Evolutionary conservation across 2,329 filamentous ascomycete genomes (phyloP).

Genomic region (Alternaria brassicicola): DNA sequence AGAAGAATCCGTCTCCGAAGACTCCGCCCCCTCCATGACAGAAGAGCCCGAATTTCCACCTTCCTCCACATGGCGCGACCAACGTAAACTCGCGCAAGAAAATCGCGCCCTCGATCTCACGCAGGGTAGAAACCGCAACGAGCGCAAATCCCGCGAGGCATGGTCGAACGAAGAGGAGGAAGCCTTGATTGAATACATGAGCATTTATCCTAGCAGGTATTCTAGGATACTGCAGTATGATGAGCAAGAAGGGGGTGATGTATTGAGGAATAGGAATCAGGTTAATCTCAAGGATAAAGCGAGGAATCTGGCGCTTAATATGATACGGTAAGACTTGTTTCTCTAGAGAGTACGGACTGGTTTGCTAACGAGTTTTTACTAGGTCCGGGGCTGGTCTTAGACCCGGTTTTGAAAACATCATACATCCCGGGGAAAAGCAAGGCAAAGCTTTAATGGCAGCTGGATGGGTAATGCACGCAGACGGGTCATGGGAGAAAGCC

Average conservation of each 20-base stretch:
- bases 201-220: slow-evolving; percentile 55
- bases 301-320: slow-evolving; percentile 48
- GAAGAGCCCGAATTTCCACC: slow-evolving; percentile 25
- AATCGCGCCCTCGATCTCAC: slow-evolving; percentile 10
- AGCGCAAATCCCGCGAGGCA: slow-evolving; percentile 23
- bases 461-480: slow-evolving; percentile 7
- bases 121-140: background rate
- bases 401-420: slow-evolving; percentile 37
- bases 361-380: slow-evolving; percentile 5
- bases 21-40: slow-evolving; percentile 35
- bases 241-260: slow-evolving; percentile 13
- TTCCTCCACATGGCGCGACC: slow-evolving; percentile 18
- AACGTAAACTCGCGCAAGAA: slow-evolving; percentile 27
- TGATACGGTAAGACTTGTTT: slow-evolving; percentile 46
- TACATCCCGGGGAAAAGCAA: slow-evolving; percentile 20
- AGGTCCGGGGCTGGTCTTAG: slow-evolving; percentile 40
- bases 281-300: slow-evolving; percentile 59
- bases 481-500: slow-evolving; percentile 4
- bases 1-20: slow-evolving; percentile 34
- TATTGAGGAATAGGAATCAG: slow-evolving; percentile 52
- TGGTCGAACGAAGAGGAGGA: slow-evolving; percentile 46
- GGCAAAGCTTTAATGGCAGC: slow-evolving; percentile 24
- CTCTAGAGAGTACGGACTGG: background rate
- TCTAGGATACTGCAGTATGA: slow-evolving; percentile 50
- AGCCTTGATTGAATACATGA: slow-evolving; percentile 58